Evolutionary conservation across 352 stramenopile genomes (phyloP).

Genomic region (Stramenopiles sp.): DNA sequence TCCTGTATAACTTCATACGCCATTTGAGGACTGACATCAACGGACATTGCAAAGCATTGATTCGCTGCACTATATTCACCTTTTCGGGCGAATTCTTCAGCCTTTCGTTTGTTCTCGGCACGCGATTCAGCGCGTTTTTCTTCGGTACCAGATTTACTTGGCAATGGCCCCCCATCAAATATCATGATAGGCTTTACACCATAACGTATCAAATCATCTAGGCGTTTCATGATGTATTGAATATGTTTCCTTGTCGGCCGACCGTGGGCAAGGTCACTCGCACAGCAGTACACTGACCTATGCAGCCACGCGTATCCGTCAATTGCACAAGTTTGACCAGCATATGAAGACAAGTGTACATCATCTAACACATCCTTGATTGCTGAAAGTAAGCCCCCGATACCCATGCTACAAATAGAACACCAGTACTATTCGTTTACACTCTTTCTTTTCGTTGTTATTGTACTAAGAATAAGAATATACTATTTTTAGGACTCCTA

Average conservation of each 20-base stretch:
- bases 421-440: too few relatives aligned
- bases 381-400: background rate
- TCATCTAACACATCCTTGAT: background rate
- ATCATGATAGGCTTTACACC: slow-evolving; percentile 46
- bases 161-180: slow-evolving; percentile 56
- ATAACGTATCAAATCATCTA: slow-evolving; percentile 39
- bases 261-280: slow-evolving; percentile 30
- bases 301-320: slow-evolving; percentile 26
- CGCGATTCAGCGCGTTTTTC: background rate
- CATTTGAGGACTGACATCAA: slow-evolving; percentile 24
- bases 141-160: slow-evolving; percentile 32
- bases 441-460: too few relatives aligned
- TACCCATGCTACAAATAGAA: too few relatives aligned
- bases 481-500: too few relatives aligned
- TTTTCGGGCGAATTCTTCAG: slow-evolving; percentile 15
- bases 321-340: background rate
- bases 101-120: slow-evolving; percentile 9
- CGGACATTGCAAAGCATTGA: slow-evolving; percentile 18
- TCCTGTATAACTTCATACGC: slow-evolving; percentile 19
- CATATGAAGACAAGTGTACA: background rate
- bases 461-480: too few relatives aligned
- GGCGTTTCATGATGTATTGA: slow-evolving; percentile 37
- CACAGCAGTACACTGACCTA: slow-evolving; percentile 42
- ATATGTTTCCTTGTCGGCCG: slow-evolving; percentile 24
- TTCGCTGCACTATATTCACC: slow-evolving; percentile 17